Conservation (phyloP, 805 yeast species). For the Yarrowia osloensis region DNA sequence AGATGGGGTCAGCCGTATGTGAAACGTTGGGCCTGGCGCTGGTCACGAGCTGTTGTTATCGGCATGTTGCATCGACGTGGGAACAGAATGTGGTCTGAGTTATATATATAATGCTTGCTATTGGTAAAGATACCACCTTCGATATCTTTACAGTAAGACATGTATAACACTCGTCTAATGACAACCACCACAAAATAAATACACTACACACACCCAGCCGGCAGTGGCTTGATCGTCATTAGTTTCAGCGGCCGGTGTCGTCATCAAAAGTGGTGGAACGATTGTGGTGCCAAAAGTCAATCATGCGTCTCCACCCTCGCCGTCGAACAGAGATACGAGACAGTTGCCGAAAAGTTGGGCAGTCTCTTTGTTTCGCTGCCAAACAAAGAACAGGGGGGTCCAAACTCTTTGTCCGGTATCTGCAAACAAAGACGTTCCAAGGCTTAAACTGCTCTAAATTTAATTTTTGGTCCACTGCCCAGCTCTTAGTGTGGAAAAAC, state of each 20-base stretch:
- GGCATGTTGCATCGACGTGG: not conserved
- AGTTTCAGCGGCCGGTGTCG: not conserved
- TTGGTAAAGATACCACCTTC: too few relatives aligned
- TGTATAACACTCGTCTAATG: too few relatives aligned
- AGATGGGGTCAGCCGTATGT: slow-evolving; percentile 20
- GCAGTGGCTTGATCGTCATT: slow-evolving; percentile 14
- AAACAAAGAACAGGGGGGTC: slow-evolving; percentile 21
- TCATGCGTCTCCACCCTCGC: slow-evolving; percentile 25
- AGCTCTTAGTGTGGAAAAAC: slow-evolving; percentile 9
- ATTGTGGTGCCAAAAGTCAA: slow-evolving; percentile 17
- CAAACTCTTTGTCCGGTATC: not conserved
- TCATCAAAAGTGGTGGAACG: slow-evolving; percentile 4
- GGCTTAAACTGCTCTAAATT: not conserved
- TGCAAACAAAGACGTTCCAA: not conserved
- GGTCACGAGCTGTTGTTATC: not conserved
- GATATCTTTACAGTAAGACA: too few relatives aligned
- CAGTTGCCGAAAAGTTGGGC: slow-evolving; percentile 14
- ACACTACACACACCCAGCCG: too few relatives aligned
- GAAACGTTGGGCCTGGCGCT: not conserved
- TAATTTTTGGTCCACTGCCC: not conserved
- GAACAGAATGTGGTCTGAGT: not conserved
- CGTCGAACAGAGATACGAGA: not conserved
- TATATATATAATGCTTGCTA: too few relatives aligned
- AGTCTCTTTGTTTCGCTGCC: not conserved
- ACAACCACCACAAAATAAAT: too few relatives aligned